Base-by-base conservation (phyloP, 768 basidiomycete genomes). In the Gloeopeniophorella convolvens region DNA sequence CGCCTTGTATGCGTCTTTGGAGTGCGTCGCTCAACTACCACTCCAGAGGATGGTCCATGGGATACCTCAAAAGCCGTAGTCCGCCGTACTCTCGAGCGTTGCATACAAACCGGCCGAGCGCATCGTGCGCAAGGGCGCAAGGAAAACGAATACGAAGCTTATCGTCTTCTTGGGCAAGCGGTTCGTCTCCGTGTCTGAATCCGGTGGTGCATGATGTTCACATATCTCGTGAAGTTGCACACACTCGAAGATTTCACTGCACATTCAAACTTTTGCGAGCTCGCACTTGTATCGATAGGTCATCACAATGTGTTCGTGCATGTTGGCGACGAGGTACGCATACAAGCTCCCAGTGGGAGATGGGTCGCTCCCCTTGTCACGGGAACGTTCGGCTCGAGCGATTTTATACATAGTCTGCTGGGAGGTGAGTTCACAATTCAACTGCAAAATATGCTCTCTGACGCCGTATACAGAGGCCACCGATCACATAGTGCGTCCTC, bases 241-340 rank as follows among this genome's bases (percentile, higher is more conserved):
- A 88, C 85, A 1, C 74, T 88, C 5, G 90, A 93, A 63, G 90
- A 96, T 62, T 93, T 88, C 63, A 70, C 89, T 3, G 89, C 92
- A 0, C 93, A 96, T 63, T 86, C 84, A 47, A 89, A 95, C 70
- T 94, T 88, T 63, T 89, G 86, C 70, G 92, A 96, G 65, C 72
- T 95, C 9, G 73, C 80, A 0, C 77, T 97, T 11, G 77, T 84
- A 30, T 72, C 74, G 0, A 70, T 91, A 70, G 94, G 93, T 0
- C 71, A 92, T 63, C 56, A 64, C 0, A 70, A 90, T 35, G 83
- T 95, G 3, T 97, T 96, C 68, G 65, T 79, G 24, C 93, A 97
- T 59, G 88, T 95, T 27, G 94, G 94, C 4, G 83, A 89, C 48
- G 76, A 79, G 41, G 84, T 84, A 9, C 75, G 82, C 31, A 71